Base-by-base conservation (phyloP, 2,329 filamentous ascomycete species). In the Zelopaecilomyces penicillatus region DNA sequence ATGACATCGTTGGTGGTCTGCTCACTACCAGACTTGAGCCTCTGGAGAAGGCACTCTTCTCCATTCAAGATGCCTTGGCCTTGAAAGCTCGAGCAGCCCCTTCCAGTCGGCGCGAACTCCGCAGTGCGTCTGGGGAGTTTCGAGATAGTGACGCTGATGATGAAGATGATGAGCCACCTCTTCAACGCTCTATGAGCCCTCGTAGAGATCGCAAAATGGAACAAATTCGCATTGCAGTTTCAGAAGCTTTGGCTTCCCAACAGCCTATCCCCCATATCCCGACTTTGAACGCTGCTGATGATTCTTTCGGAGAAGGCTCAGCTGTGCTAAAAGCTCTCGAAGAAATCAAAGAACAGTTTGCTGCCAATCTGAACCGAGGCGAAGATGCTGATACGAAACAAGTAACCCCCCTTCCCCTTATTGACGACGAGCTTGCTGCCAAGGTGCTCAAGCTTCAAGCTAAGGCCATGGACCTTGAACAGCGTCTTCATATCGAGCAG, bases 81-180 rank as follows among this genome's bases (percentile, higher is more conserved):
- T 68, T 72, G 37, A 71, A 84, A 53, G 73, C 77, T 29, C 70
- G 71, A 30, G 71, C 71, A 44, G 70, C 73, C 10, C 68, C 71
- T 28, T 78, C 80, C 8, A 77, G 72, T 44, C 71, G 76, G 30
- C 75, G 75, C 35, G 74, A 76, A 28, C 72, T 78, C 52, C 78
- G 81, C 53, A 87, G 82, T 61, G 65, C 79, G 35, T 90, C 85
- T 39, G 78, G 73, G n/a, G 85, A 88, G 30, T 58, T 75, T 4
- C 73, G 78, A 39, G 82, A 94, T 47, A 96, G 91, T 60, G 93
- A 97, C 65, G 91, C 93, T 8, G 91, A 97, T 61, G 90, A 95
- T 50, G 89, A 95, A 59, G 90, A 94, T 52, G 89, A 95, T 26
- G 86, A 83, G 45, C 75, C 80, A 44, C 50, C 67, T 47, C 67